Percentiles rank a stretch among this genome's conserved stretches.
These are phyloP conservation scores for Arthroderma uncinatum DNA, from an alignment of 2,329 filamentous ascomycete species.

Conservation along the genomic window DNA sequence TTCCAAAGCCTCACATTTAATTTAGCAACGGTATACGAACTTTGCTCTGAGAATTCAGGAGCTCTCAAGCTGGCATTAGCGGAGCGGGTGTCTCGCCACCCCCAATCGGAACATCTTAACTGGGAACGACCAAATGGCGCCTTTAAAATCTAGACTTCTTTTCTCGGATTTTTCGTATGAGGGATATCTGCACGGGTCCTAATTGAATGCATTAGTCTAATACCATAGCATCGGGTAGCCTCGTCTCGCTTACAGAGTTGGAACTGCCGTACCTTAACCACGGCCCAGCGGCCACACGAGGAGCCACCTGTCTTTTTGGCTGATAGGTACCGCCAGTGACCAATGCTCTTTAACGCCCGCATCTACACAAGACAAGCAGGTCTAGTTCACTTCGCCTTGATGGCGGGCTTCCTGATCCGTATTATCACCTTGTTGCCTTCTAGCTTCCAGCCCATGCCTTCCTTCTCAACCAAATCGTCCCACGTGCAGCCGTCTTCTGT, in stretches of 20 bases:
- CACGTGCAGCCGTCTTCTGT: slow-evolving; percentile 45
- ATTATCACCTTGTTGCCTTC: slow-evolving; percentile 67
- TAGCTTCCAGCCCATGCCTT: slow-evolving; percentile 76
- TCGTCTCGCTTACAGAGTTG: background rate
- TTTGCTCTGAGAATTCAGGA: slow-evolving; percentile 67
- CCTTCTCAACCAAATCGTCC: slow-evolving; percentile 54
- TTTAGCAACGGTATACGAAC: slow-evolving; percentile 78
- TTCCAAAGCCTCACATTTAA: slow-evolving; percentile 84
- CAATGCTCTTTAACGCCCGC: background rate
- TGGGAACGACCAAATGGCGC: slow-evolving; percentile 63
- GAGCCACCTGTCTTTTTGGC: background rate
- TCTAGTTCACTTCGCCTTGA: background rate
- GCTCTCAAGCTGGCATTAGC: slow-evolving; percentile 60
- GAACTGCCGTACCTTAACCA: background rate
- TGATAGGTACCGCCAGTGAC: background rate
- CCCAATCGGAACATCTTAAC: slow-evolving; percentile 44
- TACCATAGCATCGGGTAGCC: background rate
- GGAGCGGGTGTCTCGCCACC: slow-evolving; percentile 54
- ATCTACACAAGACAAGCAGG: background rate
- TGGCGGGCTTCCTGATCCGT: slow-evolving; percentile 28
- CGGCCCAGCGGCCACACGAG: background rate
- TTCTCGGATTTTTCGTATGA: background rate
- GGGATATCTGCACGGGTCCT: background rate
- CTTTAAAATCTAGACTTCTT: slow-evolving; percentile 55
- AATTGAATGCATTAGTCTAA: background rate